Evolutionary conservation across 129 eudicot genomes (phyloP), one percentile per base, ranked within the genome.

Genomic region (Logfia minima): DNA sequence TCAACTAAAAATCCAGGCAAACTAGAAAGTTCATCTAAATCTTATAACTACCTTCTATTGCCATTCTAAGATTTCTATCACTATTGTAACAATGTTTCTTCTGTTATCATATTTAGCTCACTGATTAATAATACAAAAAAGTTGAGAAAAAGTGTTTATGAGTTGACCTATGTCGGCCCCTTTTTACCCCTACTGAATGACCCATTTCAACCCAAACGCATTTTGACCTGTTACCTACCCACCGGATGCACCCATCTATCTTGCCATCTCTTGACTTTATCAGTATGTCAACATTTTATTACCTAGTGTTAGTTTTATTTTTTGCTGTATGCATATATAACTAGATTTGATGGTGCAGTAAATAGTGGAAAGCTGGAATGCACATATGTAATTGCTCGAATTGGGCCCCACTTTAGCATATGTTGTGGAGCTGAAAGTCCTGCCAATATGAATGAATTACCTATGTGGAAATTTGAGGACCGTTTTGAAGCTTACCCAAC

Each of bases 361-460:
- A 93, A 83, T 83, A 94, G 97, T 51, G 99, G 99, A 68, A 94
- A 94, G 83, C 99, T 94, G 41, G 99, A 94, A 75, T 94, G 99
- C 81, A 84, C 91, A 61, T 91, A 90, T 64, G 92, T 94, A 23
- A 89, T 91, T 66, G 96, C 96, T 45, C 89, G 96, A 81, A 79
- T 91, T 37, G 97, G 97, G 74, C 80, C 93, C 41, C 86, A 85
- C 78, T 85, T 94, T 79, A 94, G 97, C 74, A 89, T 94, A 81
- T 89, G 96, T 70, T 94, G 99, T 89, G 89, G 93, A 84, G 93
- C 97, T 19, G 99, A 94, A 78, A 94, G 99, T 75, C 99, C 99
- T 19, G 99, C 96, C 81, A 87, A 93, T 19, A 87, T 94, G 97
- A 78, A 83, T 41, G 99, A 94, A 53, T 74, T 91, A 77, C 99